Evolutionary conservation across 306 rosid species (phyloP), one percentile per base, ranked within the genome.

Genomic region (Senna siamea): DNA sequence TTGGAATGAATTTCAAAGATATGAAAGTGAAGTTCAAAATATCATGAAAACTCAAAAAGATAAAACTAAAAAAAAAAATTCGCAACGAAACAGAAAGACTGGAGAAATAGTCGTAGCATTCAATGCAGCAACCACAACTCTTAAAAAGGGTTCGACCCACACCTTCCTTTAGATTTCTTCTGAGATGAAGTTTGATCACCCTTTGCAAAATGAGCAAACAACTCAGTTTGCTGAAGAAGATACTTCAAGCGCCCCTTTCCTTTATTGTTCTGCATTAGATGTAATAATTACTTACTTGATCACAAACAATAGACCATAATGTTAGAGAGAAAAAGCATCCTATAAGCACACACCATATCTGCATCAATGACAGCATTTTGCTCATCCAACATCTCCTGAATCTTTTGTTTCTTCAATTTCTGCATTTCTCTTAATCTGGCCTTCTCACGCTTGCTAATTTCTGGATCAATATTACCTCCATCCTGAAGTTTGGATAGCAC

Each of bases 141-240:
- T 71, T 34, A 13, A 26, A 60, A 70, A 56, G 52, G 14, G 40
- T 10, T 40, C 26, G 10, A 37, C 19, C 11, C 77, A 22, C 82
- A 94, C 99, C 94, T 88, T 83, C 99, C 97, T 69, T 73, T 92
- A 9, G 83, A 35, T 86, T 88, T 91, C 88, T 88, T 94, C 68
- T 81, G 96, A 43, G 99, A 80, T 37, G 97, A 76, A 80, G 95
- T 81, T 19, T 75, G 92, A 12, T 82, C 96, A 50, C 93, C 87
- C 82, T 92, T 90, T 7, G 99, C 98, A 86, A 95, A 95, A 81
- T 95, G 98, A 56, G 99, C 96, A 89, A 94, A 94, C 62, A 94
- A 57, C 83, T 94, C 99, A n/a, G 99, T 94, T 73, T 94, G 99
- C 78, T 92, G 96, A 46, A 94, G 79, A 38, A 94, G 99, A 87